A percentile compares a stretch with the other conserved stretches of the same genome.
Conservation (phyloP, 805 yeast genomes). For the Candida argentea region DNA sequence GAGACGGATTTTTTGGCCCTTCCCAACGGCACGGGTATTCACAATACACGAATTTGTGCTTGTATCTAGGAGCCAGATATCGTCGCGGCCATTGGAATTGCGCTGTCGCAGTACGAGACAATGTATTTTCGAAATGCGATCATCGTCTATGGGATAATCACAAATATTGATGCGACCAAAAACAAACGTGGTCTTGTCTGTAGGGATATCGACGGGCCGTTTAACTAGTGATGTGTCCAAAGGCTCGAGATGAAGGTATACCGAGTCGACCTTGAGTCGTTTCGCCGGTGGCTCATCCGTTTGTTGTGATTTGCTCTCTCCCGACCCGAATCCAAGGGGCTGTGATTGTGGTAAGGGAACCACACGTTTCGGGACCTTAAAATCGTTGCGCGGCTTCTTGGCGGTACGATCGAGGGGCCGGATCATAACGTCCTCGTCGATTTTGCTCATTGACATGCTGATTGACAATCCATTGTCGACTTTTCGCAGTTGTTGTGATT, state of each 20-base stretch:
- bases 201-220: conserved; percentile 49
- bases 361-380: conserved; percentile 34
- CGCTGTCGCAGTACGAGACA: conserved; percentile 58
- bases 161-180: conserved; percentile 66
- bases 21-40: conserved; percentile 48
- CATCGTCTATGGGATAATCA: conserved; percentile 56
- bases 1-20: conserved; percentile 51
- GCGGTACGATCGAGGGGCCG: conserved; percentile 26
- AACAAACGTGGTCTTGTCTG: conserved; percentile 54
- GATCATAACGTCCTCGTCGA: conserved; percentile 34
- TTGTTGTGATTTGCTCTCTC: not conserved
- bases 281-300: conserved; percentile 4
- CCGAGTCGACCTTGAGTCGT: conserved; percentile 7
- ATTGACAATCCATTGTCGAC: conserved; percentile 29
- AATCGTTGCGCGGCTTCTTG: conserved; percentile 18
- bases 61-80: conserved; percentile 70
- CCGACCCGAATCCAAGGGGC: conserved; percentile 9
- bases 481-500: conserved; percentile 50
- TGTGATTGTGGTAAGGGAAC: conserved; percentile 35
- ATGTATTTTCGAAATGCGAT: conserved; percentile 75
- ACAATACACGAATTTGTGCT: conserved; percentile 75
- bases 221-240: conserved; percentile 28
- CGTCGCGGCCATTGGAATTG: conserved; percentile 51
- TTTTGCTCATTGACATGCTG: conserved; percentile 26
- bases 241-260: conserved; percentile 39